phyloP scores from a whole-genome alignment of 768 basidiomycete species.

The Tubosaeta sp. region DNA sequence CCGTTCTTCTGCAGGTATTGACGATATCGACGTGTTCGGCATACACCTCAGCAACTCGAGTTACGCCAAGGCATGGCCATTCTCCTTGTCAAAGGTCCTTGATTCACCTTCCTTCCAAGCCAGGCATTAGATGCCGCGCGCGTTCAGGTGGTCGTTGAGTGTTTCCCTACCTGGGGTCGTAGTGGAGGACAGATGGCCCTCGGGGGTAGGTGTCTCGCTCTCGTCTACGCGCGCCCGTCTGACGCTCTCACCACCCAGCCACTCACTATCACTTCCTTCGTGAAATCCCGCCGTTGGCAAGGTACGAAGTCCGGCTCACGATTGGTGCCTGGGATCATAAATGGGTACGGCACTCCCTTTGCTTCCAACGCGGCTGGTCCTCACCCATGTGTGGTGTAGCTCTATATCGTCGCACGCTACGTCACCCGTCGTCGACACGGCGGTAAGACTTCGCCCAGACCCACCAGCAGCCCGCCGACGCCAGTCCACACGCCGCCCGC shows the following conservation, averaged over 20 bases:
- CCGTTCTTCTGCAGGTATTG: conserved; percentile 41
- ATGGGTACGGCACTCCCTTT: conserved; percentile 55
- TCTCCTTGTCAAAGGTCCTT: fast-evolving
- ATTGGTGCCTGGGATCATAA: conserved; percentile 71
- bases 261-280: conserved; percentile 66
- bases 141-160: conserved; percentile 42
- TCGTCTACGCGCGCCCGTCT: too few relatives aligned
- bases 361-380: too few relatives aligned
- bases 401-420: conserved; percentile 61
- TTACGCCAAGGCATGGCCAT: conserved; percentile 58
- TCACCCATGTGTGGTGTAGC: too few relatives aligned
- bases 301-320: conserved; percentile 56
- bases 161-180: conserved; percentile 55
- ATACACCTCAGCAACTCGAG: conserved; percentile 79
- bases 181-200: conserved; percentile 62
- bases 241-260: conserved; percentile 31
- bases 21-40: conserved; percentile 63
- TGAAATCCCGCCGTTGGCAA: conserved; percentile 61
- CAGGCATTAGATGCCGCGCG: conserved; percentile 45
- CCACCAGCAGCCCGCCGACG: conserved; percentile 22
- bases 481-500: conserved; percentile 3
- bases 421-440: conserved; percentile 40
- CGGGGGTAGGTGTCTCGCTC: conserved; percentile 28
- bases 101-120: conserved; percentile 5
- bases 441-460: conserved; percentile 20